Conservation (phyloP, 2,329 filamentous ascomycete species). For the Colletotrichum falcatum region DNA sequence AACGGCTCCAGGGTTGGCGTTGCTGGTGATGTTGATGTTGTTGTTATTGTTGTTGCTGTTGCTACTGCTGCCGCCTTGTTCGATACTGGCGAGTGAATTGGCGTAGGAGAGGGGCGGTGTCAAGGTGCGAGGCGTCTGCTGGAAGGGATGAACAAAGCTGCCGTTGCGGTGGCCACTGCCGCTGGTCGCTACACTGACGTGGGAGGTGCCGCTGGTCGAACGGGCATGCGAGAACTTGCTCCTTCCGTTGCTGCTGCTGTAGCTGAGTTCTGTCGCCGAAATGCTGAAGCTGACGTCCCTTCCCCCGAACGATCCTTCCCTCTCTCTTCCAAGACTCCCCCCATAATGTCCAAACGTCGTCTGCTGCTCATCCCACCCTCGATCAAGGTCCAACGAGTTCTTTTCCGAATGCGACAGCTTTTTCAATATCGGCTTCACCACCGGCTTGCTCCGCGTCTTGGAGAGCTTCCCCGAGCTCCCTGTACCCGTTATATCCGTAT, state of each 20-base stretch:
- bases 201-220: constrained; percentile 69
- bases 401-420: constrained; percentile 70
- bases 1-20: neutral
- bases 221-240: constrained; percentile 66
- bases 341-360: constrained; percentile 34
- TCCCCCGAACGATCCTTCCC: constrained; percentile 41
- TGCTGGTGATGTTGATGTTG: constrained; percentile 21
- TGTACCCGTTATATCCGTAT: constrained; percentile 48
- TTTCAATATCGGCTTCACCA: constrained; percentile 73
- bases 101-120: constrained; percentile 71
- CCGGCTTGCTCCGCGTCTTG: constrained; percentile 61
- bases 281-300: constrained; percentile 62
- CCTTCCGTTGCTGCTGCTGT: constrained; percentile 43
- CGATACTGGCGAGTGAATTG: constrained; percentile 66
- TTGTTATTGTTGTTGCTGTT: constrained; percentile 8
- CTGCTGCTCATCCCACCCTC: constrained; percentile 51
- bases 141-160: constrained; percentile 72
- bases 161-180: constrained; percentile 62
- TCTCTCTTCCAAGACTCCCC: constrained; percentile 45
- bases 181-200: constrained; percentile 66
- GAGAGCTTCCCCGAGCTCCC: constrained; percentile 52
- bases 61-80: constrained; percentile 48
- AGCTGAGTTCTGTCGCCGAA: constrained; percentile 50
- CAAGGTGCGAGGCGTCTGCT: constrained; percentile 71
- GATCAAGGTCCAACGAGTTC: constrained; percentile 72